Conservation (phyloP, 331 rosid species). For the Pyrus hybrid region DNA sequence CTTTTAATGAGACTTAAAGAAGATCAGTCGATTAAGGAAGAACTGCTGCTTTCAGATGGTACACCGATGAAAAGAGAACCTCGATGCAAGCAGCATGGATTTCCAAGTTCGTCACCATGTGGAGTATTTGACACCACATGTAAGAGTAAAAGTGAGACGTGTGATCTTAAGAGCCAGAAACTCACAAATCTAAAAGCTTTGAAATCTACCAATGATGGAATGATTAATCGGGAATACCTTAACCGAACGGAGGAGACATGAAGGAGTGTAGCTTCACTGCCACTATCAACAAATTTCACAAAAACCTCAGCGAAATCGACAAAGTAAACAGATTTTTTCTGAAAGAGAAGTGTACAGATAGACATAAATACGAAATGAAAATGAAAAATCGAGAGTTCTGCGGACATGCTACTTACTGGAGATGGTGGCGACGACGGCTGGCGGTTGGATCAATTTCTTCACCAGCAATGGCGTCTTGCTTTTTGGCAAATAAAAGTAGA, state of each 20-base stretch:
- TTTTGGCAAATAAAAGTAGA: too few species aligned
- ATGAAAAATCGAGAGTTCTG: too few species aligned
- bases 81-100: constrained; percentile 76
- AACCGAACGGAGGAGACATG: constrained; percentile 39
- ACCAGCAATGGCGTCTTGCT: too few species aligned
- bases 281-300: too few species aligned
- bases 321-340: too few species aligned
- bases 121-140: constrained; percentile 19
- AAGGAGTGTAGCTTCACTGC: constrained; percentile 21
- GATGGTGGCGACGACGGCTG: too few species aligned
- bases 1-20: constrained; percentile 51
- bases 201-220: too few species aligned
- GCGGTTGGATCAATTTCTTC: too few species aligned
- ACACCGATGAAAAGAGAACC: constrained; percentile 78
- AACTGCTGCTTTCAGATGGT: constrained; percentile 60
- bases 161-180: constrained; percentile 4
- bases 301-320: too few species aligned
- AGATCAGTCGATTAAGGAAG: constrained; percentile 56
- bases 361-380: too few species aligned
- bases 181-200: neutral
- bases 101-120: constrained; percentile 47
- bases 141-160: constrained; percentile 13
- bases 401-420: too few species aligned
- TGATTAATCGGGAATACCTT: constrained; percentile 44
- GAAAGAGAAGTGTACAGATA: too few species aligned